Conservation (phyloP, 1,284 basidiomycete genomes). For the Quambalaria eucalypti region DNA sequence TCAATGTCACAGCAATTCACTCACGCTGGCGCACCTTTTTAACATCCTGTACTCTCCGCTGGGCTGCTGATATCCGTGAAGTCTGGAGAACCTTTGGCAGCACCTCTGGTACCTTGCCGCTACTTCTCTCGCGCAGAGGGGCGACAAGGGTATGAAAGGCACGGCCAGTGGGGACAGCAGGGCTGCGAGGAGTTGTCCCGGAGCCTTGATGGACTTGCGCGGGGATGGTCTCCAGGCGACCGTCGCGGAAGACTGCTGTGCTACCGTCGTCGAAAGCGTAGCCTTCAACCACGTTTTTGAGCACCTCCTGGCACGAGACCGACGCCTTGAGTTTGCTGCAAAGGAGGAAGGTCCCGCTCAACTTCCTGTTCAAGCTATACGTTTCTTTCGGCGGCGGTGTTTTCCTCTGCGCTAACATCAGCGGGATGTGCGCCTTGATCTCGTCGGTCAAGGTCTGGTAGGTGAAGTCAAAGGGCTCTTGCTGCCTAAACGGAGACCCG, state of each 20-base stretch:
- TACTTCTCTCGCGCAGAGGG: not conserved
- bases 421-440: constrained; percentile 73
- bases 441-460: constrained; percentile 60
- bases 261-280: constrained; percentile 9
- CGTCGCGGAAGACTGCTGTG: constrained; percentile 12
- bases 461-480: constrained; percentile 58
- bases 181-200: no score
- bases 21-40: not conserved
- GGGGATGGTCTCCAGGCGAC: constrained; percentile 3
- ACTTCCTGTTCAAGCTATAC: constrained; percentile 86
- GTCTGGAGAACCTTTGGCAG: no score
- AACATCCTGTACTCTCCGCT: no score
- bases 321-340: constrained; percentile 71
- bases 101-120: not conserved
- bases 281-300: constrained; percentile 16
- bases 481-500: constrained; percentile 65
- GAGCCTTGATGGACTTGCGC: no score
- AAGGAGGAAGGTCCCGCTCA: constrained; percentile 85
- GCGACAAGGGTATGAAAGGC: not conserved
- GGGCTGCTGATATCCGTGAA: no score
- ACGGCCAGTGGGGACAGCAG: not conserved
- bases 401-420: constrained; percentile 79
- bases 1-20: no score
- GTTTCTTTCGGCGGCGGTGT: constrained; percentile 90
- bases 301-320: constrained; percentile 63